These are phyloP conservation scores for Ophiostoma populinum DNA, from an alignment of 2,329 filamentous ascomycete species.

Conservation along the genomic window DNA sequence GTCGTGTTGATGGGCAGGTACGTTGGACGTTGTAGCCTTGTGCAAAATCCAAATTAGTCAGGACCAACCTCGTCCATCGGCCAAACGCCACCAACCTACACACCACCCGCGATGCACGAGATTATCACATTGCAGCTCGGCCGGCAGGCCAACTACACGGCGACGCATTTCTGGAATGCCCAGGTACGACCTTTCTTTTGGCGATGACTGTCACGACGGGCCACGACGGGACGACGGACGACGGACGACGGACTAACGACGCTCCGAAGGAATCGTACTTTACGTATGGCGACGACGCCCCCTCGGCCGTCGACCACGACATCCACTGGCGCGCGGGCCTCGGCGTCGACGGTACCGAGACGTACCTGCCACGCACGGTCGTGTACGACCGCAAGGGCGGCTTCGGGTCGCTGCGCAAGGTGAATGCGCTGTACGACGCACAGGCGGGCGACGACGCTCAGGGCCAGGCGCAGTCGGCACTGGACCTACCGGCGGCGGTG, in stretches of 20 bases:
- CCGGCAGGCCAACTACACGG: conserved; percentile 80
- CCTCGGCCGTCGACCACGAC: conserved; percentile 60
- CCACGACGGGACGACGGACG: no score
- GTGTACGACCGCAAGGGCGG: conserved; percentile 92
- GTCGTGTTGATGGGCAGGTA: no score
- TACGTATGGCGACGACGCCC: conserved; percentile 56
- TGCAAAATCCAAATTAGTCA: no score
- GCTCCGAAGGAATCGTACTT: conserved; percentile 85
- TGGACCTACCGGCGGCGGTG: conserved; percentile 8
- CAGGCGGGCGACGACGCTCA: conserved; percentile 15
- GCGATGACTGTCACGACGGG: no score
- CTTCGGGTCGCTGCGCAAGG: conserved; percentile 74
- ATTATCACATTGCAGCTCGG: conserved; percentile 89
- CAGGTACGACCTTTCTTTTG: conserved; percentile 44
- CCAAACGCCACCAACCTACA: neutral
- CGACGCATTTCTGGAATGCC: conserved; percentile 94
- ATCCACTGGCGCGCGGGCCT: conserved; percentile 77
- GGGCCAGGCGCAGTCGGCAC: conserved; percentile 2
- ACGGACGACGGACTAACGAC: no score
- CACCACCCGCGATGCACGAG: conserved; percentile 55
- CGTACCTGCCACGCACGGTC: conserved; percentile 77
- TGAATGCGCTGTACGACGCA: conserved; percentile 71
- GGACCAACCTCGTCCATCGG: no score
- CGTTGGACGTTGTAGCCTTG: no score
- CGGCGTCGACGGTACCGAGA: conserved; percentile 70